phyloP scores from a whole-genome alignment of 768 basidiomycete species.

The Trametes sanguinea region DNA sequence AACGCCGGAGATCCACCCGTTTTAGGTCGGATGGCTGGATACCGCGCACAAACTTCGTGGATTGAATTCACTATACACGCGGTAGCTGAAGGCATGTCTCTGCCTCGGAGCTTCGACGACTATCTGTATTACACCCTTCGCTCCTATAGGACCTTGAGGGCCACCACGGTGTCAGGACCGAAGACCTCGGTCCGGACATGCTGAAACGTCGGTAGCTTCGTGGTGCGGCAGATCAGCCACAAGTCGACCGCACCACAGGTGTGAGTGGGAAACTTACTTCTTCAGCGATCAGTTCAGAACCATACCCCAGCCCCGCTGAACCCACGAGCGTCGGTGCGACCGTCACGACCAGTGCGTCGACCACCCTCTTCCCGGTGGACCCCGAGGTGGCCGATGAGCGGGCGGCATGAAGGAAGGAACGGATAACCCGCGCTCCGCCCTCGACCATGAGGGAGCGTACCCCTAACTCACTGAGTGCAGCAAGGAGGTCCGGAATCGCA shows the following conservation, averaged over 20 bases:
- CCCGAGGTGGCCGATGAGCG: constrained; percentile 10
- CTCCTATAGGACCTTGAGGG: constrained; percentile 24
- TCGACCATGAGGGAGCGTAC: constrained; percentile 90
- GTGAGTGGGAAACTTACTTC: constrained; percentile 27
- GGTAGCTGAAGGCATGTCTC: not conserved
- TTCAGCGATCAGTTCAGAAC: constrained; percentile 29
- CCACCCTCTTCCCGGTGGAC: constrained; percentile 24
- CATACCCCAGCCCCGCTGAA: constrained; percentile 62
- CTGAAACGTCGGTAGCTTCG: constrained; percentile 28
- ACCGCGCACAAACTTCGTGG: not conserved
- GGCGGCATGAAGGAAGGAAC: constrained; percentile 56
- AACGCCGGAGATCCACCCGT: too few species aligned
- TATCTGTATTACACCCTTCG: not conserved
- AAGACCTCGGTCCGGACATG: constrained; percentile 32
- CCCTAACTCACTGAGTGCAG: constrained; percentile 52
- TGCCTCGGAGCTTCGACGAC: constrained; percentile 14
- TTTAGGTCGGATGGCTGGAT: too few species aligned
- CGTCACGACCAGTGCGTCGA: constrained; percentile 83
- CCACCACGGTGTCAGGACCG: constrained; percentile 34
- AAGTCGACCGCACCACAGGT: constrained; percentile 36
- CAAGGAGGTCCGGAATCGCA: constrained; percentile 52
- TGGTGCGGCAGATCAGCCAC: constrained; percentile 28
- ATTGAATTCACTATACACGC: not conserved
- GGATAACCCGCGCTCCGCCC: constrained; percentile 85
- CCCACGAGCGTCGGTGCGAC: constrained; percentile 88